These are phyloP conservation scores for Umbelopsis isabellina DNA, from an alignment of 192 early-diverging fungal species.

Conservation along the genomic window DNA sequence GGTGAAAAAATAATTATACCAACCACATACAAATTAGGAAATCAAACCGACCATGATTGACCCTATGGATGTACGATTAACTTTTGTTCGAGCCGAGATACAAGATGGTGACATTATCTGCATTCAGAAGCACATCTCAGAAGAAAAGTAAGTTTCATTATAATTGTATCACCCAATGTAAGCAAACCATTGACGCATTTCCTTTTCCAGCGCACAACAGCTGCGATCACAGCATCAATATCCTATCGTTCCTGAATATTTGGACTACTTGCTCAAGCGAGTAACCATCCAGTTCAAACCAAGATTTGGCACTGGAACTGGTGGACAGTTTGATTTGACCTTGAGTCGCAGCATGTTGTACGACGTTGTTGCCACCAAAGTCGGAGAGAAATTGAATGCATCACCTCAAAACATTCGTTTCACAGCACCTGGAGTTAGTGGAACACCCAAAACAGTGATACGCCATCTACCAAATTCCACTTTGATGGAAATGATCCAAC, in stretches of 20 bases:
- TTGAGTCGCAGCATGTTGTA: constrained; percentile 72
- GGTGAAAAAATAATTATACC: too few relatives aligned
- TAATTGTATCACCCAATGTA: not conserved
- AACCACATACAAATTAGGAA: constrained; percentile 51
- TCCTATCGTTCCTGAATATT: constrained; percentile 68
- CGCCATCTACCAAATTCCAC: constrained; percentile 7
- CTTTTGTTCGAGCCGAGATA: constrained; percentile 80
- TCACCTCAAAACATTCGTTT: constrained; percentile 81
- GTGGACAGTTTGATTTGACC: constrained; percentile 50
- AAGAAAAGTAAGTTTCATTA: constrained; percentile 45
- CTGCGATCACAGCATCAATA: constrained; percentile 38
- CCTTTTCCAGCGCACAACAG: constrained; percentile 6
- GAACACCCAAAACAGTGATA: constrained; percentile 28
- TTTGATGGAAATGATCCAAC: constrained; percentile 44
- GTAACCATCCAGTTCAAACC: constrained; percentile 75
- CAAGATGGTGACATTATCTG: constrained; percentile 94
- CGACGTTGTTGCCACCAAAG: constrained; percentile 62
- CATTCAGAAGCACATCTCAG: constrained; percentile 66
- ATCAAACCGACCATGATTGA: constrained; percentile 95
- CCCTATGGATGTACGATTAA: constrained; percentile 59
- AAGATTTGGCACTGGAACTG: constrained; percentile 42
- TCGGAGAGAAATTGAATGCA: constrained; percentile 62
- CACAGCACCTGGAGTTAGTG: constrained; percentile 41
- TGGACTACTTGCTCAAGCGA: constrained; percentile 75
- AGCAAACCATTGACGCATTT: not conserved